Conservation (phyloP, 2,329 filamentous ascomycete genomes). For the Verticillium klebahnii region DNA sequence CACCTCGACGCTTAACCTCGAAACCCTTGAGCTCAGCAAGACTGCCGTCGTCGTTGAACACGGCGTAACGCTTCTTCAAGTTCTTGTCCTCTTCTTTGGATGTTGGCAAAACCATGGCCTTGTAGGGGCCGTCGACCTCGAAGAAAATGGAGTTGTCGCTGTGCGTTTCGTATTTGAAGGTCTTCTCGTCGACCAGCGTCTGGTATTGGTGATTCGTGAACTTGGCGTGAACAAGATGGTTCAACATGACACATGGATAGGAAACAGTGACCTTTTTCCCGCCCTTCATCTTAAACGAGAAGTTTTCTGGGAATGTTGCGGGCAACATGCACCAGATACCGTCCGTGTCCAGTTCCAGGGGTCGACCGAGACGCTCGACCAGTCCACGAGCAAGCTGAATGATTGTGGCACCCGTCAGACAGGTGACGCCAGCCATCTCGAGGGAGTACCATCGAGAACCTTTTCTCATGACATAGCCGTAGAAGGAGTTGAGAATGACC, state of each 20-base stretch:
- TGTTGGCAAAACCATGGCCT: slow-evolving; percentile 92
- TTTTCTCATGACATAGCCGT: slow-evolving; percentile 99
- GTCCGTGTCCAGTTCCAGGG: slow-evolving; percentile 92
- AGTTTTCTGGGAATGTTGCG: slow-evolving; percentile 94
- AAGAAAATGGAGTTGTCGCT: slow-evolving; percentile 99
- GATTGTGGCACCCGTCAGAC: slow-evolving; percentile 90
- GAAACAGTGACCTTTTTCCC: slow-evolving; percentile 97
- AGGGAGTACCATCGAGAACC: slow-evolving; percentile 98
- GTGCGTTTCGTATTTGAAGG: slow-evolving; percentile 89
- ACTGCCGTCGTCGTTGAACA: slow-evolving; percentile 97
- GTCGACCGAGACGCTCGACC: slow-evolving; percentile 87
- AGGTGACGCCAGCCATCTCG: slow-evolving; percentile 99
- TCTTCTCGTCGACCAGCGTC: slow-evolving; percentile 72
- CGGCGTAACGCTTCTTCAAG: slow-evolving; percentile 97
- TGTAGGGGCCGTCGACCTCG: slow-evolving; percentile 96
- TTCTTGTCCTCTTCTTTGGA: slow-evolving; percentile 99
- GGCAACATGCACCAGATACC: slow-evolving; percentile 99
- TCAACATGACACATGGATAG: slow-evolving; percentile 98
- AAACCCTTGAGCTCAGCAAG: slow-evolving; percentile 96
- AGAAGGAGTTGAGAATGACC: slow-evolving; percentile 98
- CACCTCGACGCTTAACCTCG: slow-evolving; percentile 94
- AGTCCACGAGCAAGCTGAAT: slow-evolving; percentile 94
- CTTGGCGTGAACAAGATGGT: slow-evolving; percentile 88
- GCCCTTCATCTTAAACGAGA: slow-evolving; percentile 87
- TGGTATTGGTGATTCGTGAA: slow-evolving; percentile 99